Evolutionary conservation across 2,329 filamentous ascomycete genomes (phyloP), one percentile per base, ranked within the genome.

Genomic region (Pyrenochaeta sp.): DNA sequence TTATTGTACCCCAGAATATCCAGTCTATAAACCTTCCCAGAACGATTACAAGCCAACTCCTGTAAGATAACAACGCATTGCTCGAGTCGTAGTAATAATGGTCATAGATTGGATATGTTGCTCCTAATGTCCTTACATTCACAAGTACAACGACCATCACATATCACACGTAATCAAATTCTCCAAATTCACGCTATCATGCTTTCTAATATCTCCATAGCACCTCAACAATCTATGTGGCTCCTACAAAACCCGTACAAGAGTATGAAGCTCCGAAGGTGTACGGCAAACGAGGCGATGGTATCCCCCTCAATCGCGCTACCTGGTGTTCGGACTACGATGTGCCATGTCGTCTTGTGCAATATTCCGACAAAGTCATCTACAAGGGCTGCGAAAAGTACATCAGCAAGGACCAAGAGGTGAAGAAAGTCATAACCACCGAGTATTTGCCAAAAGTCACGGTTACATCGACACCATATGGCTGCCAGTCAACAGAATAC

Each of bases 291-390:
- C 27, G 31, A 11, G 3, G 23, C 11, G 21, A 22, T 14, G n/a
- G 31, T 21, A 18, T 31, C 18, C 8, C 15, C n/a, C 35, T 26
- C 37, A 29, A 41, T 10, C 35, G 46, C 28, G 36, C 23, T 15
- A 35, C 35, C 7, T 57, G 41, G 45, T 55, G 53, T n/a, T 28
- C 40, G 3, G 45, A 54, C 18, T 40, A 38, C 22, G 27, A 30
- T n/a, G 15, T 31, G 6, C 53, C 53, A 4, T 57, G 53, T 31
- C 53, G 53, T 10, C 41, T 57, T 8, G 45, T 48, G 13, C 32
- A 37, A 19, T 57, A 52, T 20, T 20, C 37, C 11, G 21, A 44
- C 8, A 27, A 39, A 5, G 41, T 41, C 17, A 52, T 57, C 7
- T 11, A 36, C 14, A 43, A 44, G 10, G 51, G 48, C 6, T 57